phyloP scores from a whole-genome alignment of 257 asterid genomes.

The Solanum megistacrolobum region DNA sequence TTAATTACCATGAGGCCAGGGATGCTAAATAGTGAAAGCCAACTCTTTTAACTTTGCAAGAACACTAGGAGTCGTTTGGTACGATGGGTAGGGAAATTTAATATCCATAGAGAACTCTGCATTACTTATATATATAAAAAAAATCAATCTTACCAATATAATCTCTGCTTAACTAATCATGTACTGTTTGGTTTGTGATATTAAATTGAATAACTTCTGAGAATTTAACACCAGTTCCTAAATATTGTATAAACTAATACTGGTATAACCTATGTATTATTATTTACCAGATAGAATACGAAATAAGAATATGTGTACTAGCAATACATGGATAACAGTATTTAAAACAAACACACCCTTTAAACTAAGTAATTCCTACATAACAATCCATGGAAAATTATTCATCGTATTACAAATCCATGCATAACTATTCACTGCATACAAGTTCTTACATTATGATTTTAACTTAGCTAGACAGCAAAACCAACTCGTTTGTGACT shows the following conservation, averaged over 20 bases:
- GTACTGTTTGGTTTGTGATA: neutral
- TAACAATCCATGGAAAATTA: neutral
- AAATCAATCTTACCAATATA: neutral
- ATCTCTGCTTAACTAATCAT: neutral
- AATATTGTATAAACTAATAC: neutral
- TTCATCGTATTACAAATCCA: neutral
- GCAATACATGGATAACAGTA: neutral
- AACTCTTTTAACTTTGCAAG: neutral
- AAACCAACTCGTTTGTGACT: neutral
- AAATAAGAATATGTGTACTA: neutral
- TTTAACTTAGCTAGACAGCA: neutral
- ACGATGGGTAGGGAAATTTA: neutral
- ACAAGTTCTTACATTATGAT: neutral
- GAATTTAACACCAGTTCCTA: fast-evolving
- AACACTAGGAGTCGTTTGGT: neutral
- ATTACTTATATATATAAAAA: neutral
- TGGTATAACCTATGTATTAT: neutral
- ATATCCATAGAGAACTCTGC: neutral
- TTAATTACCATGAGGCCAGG: neutral
- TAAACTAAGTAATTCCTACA: neutral
- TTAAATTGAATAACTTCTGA: neutral
- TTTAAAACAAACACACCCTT: neutral
- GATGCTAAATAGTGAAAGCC: neutral
- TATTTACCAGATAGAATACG: neutral
- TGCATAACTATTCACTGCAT: neutral